Percentiles rank a stretch among this genome's conserved stretches.
Conservation (phyloP, 2,329 filamentous ascomycete species). For the Coleophoma eucalyptorum region DNA sequence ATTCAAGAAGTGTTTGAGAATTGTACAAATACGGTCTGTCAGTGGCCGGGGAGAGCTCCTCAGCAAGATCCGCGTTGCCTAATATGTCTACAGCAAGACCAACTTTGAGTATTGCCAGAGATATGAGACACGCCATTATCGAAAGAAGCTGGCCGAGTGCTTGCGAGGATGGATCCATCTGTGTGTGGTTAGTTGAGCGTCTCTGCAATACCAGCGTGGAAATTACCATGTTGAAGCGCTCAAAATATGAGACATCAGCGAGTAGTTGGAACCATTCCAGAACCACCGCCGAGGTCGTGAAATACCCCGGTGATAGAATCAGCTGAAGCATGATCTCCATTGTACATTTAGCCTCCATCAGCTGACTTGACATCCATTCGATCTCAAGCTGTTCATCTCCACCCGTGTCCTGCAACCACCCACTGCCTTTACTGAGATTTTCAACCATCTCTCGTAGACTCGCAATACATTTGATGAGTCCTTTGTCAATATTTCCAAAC, state of each 20-base stretch:
- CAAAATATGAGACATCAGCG: slow-evolving; percentile 65
- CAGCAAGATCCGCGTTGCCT: slow-evolving; percentile 30
- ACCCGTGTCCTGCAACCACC: slow-evolving; percentile 40
- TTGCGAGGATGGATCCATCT: slow-evolving; percentile 20
- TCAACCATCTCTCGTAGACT: slow-evolving; percentile 44
- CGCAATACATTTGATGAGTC: slow-evolving; percentile 37
- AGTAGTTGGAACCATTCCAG: slow-evolving; percentile 74
- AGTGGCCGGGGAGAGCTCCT: slow-evolving; percentile 21
- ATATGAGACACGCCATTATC: slow-evolving; percentile 65
- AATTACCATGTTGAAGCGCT: slow-evolving; percentile 51
- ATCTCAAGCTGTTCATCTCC: slow-evolving; percentile 49
- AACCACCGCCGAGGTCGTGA: slow-evolving; percentile 56
- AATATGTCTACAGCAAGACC: slow-evolving; percentile 18
- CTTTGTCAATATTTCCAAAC: slow-evolving; percentile 6
- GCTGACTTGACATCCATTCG: slow-evolving; percentile 57
- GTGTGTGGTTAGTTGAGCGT: slow-evolving; percentile 5
- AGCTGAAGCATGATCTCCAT: slow-evolving; percentile 71
- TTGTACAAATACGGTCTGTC: slow-evolving; percentile 64
- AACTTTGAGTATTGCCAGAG: slow-evolving; percentile 64
- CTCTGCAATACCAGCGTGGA: not conserved
- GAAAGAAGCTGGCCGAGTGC: slow-evolving; percentile 60
- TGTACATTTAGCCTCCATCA: slow-evolving; percentile 70
- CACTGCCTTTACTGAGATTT: slow-evolving; percentile 34
- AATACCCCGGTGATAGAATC: slow-evolving; percentile 53
- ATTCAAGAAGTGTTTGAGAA: slow-evolving; percentile 62